phyloP scores from a whole-genome alignment of 1,139 yeast species.

The Diutina rugosa region DNA sequence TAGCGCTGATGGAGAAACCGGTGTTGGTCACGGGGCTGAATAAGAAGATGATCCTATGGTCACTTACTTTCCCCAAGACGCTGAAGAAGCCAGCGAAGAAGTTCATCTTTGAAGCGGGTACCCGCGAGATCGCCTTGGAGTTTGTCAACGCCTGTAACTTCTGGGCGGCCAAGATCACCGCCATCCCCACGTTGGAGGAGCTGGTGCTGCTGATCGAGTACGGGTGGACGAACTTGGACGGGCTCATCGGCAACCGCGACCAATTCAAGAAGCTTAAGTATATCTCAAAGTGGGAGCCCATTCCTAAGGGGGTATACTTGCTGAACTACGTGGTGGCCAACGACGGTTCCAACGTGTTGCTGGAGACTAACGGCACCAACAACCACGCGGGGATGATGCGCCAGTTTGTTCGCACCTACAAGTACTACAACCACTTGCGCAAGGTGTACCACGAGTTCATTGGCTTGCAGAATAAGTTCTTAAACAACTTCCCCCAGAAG shows the following conservation, averaged over 20 bases:
- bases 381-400: conserved; percentile 33
- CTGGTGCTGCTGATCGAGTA: conserved; percentile 65
- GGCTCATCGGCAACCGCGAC: conserved; percentile 15
- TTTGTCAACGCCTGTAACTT: conserved; percentile 73
- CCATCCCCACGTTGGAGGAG: conserved; percentile 53
- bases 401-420: conserved; percentile 31
- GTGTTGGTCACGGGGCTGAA: conserved; percentile 3
- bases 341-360: conserved; percentile 9
- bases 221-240: conserved; percentile 60
- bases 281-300: conserved; percentile 29
- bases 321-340: conserved; percentile 19
- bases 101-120: conserved; percentile 46
- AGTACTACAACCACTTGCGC: conserved; percentile 29
- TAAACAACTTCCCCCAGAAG: conserved; percentile 13
- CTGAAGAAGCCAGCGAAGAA: conserved; percentile 20
- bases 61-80: conserved; percentile 27
- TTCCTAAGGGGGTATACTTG: conserved; percentile 30
- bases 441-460: conserved; percentile 23
- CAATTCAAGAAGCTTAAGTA: conserved; percentile 22
- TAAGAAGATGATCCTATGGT: conserved; percentile 15
- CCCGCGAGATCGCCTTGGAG: conserved; percentile 55
- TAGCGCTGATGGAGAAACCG: conserved; percentile 26
- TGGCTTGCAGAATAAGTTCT: conserved; percentile 18
- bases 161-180: conserved; percentile 81
- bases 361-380: conserved; percentile 6